Evolutionary conservation across 2,329 filamentous ascomycete species (phyloP), one percentile per base, ranked within the genome.

Genomic region (Aureobasidium sp.): DNA sequence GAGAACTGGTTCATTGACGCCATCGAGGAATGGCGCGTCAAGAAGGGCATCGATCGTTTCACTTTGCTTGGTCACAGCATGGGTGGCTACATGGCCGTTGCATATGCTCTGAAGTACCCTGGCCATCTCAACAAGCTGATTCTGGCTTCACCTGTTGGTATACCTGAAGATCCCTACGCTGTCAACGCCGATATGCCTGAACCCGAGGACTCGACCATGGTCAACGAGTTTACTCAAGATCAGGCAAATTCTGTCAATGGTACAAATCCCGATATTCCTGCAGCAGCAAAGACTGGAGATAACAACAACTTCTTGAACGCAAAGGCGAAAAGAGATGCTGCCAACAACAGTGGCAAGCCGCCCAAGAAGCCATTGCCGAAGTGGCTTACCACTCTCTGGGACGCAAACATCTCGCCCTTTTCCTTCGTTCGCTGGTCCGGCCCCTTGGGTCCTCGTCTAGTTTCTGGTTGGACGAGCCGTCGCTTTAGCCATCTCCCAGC

Each of bases 1-100:
- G 94, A 99, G 76, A 86, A 85, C 69, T 99, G 91, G 90, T 99
- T 99, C 70, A 84, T 99, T 62, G 94, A 99, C 74, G 90, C 93
- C 2, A 81, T 99, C 7, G 94, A 99, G 72, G 94, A 99, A 74
- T 99, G 94, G 94, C 87, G 94, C 63, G 83, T 90, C 68, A 85
- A 90, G 72, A 87, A 88, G 66, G 92, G 93, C 44, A 90, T 99
- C 55, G 92, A 99, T 55, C 88, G 88, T 66, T 97, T 99, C 72
- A 99, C 94, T 0, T 81, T 99, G 3, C 81, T 97, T 8, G 94
- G 93, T 1, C 94, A 99, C 77, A 96, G 90, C 50, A 81, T 99
- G 51, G 94, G 94, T 61, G 94, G 94, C 6, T 99, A 99, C 72
- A 88, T 99, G 73, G 92, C 93, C 5, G 88, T 96, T 0, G 92